Evolutionary conservation across 768 basidiomycete genomes (phyloP).

Genomic region (Lentinula sp.): DNA sequence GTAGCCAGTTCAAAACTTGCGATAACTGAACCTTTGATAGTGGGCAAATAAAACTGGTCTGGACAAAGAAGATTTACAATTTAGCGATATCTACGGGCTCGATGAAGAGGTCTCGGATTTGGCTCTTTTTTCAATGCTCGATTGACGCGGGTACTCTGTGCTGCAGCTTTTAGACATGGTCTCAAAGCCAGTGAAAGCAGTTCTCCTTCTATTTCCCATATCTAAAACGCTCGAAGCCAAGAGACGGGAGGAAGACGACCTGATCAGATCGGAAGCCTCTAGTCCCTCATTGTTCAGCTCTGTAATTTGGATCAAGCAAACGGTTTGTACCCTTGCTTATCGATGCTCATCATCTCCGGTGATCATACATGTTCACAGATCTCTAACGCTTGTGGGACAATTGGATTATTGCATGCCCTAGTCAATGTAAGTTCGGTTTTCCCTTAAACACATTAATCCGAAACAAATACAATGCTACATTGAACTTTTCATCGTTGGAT

Average conservation of each 20-base stretch:
- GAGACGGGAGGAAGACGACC: conserved; percentile 54
- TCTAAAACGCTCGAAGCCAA: conserved; percentile 41
- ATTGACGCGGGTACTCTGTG: not conserved
- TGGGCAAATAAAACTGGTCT: conserved; percentile 73
- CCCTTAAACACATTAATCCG: no score
- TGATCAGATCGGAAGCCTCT: conserved; percentile 37
- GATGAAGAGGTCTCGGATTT: conserved; percentile 50
- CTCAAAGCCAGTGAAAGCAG: conserved; percentile 70
- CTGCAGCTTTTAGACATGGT: conserved; percentile 65
- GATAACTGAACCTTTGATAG: conserved; percentile 21
- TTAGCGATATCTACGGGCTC: conserved; percentile 69
- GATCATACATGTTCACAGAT: conserved; percentile 42
- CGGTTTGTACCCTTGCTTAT: conserved; percentile 37
- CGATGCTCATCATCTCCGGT: not conserved
- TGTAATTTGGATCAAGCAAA: conserved; percentile 87
- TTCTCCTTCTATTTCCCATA: conserved; percentile 82
- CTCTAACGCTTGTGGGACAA: conserved; percentile 82
- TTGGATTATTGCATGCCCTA: conserved; percentile 78
- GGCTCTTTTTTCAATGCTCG: not conserved
- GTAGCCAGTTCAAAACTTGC: not conserved
- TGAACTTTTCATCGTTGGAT: not conserved
- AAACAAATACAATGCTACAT: not conserved
- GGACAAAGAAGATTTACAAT: conserved; percentile 39
- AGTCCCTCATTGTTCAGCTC: conserved; percentile 44
- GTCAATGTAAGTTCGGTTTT: conserved; percentile 53